These are phyloP conservation scores for Saturnispora saitoi DNA, from an alignment of 805 yeast species.

Conservation along the genomic window DNA sequence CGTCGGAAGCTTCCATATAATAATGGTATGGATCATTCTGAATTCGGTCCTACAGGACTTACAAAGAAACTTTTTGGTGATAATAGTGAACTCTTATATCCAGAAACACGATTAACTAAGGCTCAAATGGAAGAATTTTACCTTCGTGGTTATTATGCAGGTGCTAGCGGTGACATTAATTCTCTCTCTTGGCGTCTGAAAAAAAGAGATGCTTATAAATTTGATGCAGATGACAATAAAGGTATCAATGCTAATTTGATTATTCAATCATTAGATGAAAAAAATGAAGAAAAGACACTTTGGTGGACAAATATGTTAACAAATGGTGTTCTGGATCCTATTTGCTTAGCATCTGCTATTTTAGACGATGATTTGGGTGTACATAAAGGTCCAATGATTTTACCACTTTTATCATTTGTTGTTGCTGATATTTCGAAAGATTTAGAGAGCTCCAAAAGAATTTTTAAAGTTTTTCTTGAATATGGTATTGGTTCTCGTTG, in stretches of 20 bases:
- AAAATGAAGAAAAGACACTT: constrained; percentile 19
- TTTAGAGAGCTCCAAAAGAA: constrained; percentile 28
- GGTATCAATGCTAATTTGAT: not conserved
- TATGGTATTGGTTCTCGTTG: constrained; percentile 81
- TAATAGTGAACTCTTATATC: not conserved
- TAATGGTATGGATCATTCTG: not conserved
- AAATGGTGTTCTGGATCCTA: constrained; percentile 61
- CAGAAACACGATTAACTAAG: not conserved
- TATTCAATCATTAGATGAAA: constrained; percentile 15
- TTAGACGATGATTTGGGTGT: constrained; percentile 68
- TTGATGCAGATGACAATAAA: not conserved
- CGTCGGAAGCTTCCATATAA: not conserved
- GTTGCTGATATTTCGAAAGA: constrained; percentile 43
- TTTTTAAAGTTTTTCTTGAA: constrained; percentile 65
- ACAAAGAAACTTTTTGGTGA: constrained; percentile 4
- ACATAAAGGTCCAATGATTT: constrained; percentile 72
- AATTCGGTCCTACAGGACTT: constrained; percentile 3
- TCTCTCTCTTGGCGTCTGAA: constrained; percentile 4
- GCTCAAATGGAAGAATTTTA: not conserved
- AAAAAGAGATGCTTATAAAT: not conserved
- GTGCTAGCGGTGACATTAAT: not conserved
- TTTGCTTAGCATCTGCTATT: constrained; percentile 67
- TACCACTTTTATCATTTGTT: constrained; percentile 62
- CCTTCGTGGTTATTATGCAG: not conserved
- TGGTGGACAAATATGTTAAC: constrained; percentile 8